Evolutionary conservation across 2,329 filamentous ascomycete species (phyloP), one percentile per base, ranked within the genome.

Genomic region (Dactylellina drechsleri): DNA sequence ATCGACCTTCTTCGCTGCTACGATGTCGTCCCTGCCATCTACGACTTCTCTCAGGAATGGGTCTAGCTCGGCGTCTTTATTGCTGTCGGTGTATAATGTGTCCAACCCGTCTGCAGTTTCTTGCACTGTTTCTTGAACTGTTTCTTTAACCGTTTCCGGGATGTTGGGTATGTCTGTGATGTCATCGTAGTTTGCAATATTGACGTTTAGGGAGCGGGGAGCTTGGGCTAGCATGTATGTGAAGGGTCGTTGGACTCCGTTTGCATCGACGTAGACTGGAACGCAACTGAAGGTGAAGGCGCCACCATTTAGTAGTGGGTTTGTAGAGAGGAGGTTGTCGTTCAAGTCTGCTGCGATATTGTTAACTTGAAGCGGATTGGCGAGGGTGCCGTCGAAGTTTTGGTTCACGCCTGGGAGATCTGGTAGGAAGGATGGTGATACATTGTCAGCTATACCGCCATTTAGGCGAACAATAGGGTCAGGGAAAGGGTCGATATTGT

Each of bases 231-330:
- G 53, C 0, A 52, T 18, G 15, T 64, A 64, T 23, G 57, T 53
- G n/a, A 65, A 65, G 3, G 62, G 43, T 18, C 47, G 59, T 54
- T 59, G 43, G 26, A 59, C 36, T n/a, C 71, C 64, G 20, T 59
- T 64, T 16, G 52, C 49, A 50, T 67, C 71, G 15, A 67, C 61
- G 53, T 67, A 75, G 23, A 68, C 28, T 20, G 71, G 71, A 5
- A 75, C 52, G 41, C 71, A 75, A n/a, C 67, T 75, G 45, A 75
- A 68, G 7, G 56, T 62, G n/a, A 75, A 57, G 4, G 58, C 53
- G 13, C 58, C 64, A 23, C 43, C 36, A 8, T 49, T 23, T 7
- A 36, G 20, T 16, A 54, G 36, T 47, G 43, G 43, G 15, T 47
- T 18, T 47, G 4, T 2, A 2, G 4, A 7, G 15, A 18, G 13